Percentiles rank a stretch among this genome's conserved stretches.
These are phyloP conservation scores for Orbilia blumenaviensis DNA, from an alignment of 2,329 filamentous ascomycete genomes.

Conservation along the genomic window DNA sequence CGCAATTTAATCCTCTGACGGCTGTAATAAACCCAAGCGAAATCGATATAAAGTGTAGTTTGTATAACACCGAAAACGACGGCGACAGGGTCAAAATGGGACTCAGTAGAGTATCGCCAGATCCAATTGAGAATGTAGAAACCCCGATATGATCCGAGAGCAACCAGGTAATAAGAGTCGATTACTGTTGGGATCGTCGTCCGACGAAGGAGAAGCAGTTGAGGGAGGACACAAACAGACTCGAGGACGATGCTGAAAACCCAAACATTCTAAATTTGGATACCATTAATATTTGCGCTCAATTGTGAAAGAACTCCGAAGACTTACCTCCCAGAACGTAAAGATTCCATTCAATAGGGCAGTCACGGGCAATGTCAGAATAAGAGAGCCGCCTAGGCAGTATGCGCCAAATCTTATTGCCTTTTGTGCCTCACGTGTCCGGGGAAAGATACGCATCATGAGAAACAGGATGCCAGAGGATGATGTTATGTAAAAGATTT, in stretches of 20 bases:
- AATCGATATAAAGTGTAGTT: constrained; percentile 89
- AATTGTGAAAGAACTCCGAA: not conserved
- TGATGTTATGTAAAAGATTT: constrained; percentile 85
- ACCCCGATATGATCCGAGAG: constrained; percentile 84
- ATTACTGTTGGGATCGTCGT: constrained; percentile 96
- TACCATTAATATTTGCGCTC: not conserved
- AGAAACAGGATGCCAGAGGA: constrained; percentile 86
- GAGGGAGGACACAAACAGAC: constrained; percentile 87
- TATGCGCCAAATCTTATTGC: constrained; percentile 89
- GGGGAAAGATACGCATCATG: constrained; percentile 85
- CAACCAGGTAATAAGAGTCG: constrained; percentile 92
- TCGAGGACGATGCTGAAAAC: constrained; percentile 91
- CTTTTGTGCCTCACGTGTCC: constrained; percentile 87
- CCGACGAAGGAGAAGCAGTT: constrained; percentile 79
- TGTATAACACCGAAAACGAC: constrained; percentile 86
- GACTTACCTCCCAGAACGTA: not conserved
- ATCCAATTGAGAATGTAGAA: constrained; percentile 96
- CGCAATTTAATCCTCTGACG: constrained; percentile 93
- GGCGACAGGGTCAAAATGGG: constrained; percentile 72
- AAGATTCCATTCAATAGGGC: not conserved
- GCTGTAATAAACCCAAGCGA: constrained; percentile 96
- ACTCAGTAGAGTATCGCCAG: constrained; percentile 70
- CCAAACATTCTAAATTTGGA: constrained; percentile 70
- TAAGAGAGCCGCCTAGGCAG: constrained; percentile 71
- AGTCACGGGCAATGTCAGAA: constrained; percentile 66